Evolutionary conservation across 73 alveolate species (phyloP).

Genomic region (Paramecium tetraurelia): DNA sequence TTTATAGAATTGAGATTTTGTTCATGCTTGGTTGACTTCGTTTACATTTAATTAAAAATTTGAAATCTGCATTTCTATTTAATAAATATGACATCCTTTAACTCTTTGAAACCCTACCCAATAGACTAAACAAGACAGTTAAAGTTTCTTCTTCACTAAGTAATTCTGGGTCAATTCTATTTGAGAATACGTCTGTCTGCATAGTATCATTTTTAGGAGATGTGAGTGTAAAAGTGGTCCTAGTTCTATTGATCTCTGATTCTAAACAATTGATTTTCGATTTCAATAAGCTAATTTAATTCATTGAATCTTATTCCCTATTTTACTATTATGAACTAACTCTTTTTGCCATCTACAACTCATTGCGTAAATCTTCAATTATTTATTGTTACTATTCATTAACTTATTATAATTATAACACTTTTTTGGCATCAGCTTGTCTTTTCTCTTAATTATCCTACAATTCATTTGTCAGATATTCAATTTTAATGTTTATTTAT

Average conservation of each 20-base stretch:
- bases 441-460: not conserved
- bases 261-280: not conserved
- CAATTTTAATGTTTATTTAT: conserved; percentile 1
- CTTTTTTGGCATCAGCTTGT: not conserved
- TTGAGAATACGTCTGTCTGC: not conserved
- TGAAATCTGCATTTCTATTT: conserved; percentile 13
- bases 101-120: conserved; percentile 14
- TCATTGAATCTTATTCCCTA: not conserved
- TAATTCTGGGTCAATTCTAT: conserved; percentile 34
- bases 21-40: not conserved
- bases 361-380: not conserved
- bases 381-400: not conserved
- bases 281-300: not conserved
- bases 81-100: conserved; percentile 15
- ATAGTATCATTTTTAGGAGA: conserved; percentile 5
- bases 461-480: conserved; percentile 24
- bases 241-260: not conserved
- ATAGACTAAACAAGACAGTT: not conserved
- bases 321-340: not conserved
- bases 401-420: not conserved
- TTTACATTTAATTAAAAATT: not conserved
- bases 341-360: not conserved
- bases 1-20: not conserved
- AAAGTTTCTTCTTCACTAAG: conserved; percentile 43
- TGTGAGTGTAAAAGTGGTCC: not conserved